Percentiles rank a stretch among this genome's conserved stretches.
phyloP scores from a whole-genome alignment of 2,329 filamentous ascomycete genomes.

The Alternaria metachromatica region DNA sequence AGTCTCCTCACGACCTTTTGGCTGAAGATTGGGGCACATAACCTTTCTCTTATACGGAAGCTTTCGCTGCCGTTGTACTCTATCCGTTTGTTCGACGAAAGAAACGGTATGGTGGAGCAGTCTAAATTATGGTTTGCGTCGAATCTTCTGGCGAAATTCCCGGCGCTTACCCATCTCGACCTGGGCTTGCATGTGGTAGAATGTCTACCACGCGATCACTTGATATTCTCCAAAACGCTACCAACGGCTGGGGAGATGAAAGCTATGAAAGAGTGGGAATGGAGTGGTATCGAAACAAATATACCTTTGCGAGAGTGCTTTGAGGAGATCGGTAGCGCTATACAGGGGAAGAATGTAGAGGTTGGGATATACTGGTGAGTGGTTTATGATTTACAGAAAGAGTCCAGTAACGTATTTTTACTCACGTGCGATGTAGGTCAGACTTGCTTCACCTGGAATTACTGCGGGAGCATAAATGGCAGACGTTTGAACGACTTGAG shows the following conservation, averaged over 20 bases:
- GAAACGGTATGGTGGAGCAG: neutral
- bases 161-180: neutral
- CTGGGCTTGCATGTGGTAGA: neutral
- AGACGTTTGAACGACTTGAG: neutral
- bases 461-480: neutral
- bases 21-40: neutral
- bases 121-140: neutral
- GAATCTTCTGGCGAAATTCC: neutral
- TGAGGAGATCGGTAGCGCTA: neutral
- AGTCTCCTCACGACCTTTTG: neutral
- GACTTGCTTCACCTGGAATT: neutral
- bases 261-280: neutral
- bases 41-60: neutral
- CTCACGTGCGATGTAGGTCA: neutral
- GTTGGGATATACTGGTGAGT: neutral
- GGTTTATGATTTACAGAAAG: no score
- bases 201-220: neutral
- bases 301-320: neutral
- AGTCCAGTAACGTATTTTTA: no score
- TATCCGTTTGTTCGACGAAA: neutral
- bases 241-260: neutral
- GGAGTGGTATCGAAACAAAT: neutral
- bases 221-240: neutral
- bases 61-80: neutral
- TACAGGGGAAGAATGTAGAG: neutral